Base-by-base conservation (phyloP, 257 asterid species). In the Solanum tacnaense region DNA sequence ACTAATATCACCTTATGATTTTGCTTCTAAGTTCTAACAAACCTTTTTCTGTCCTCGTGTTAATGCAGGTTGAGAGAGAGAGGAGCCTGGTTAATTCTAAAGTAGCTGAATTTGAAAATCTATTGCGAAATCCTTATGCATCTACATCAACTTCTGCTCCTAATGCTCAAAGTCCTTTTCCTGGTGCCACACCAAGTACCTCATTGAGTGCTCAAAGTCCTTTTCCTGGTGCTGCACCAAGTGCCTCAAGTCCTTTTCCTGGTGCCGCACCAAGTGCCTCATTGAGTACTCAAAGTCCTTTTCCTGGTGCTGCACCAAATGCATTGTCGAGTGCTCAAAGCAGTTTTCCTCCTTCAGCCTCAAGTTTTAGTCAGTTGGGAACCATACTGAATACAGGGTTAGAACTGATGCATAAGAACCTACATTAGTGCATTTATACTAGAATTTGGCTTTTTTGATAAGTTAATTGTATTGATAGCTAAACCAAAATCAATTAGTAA, bases 11-110 rank as follows among this genome's bases (percentile, higher is more conserved):
- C 25, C 65, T 86, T 75, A 23, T 44, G 56, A 31, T 74, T 12
- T 83, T 46, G 36, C 36, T 89, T 84, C 84, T 58, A 31, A 44
- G 67, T 79, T 79, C 70, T 83, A 62, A 60, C 89, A 87, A 58
- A 86, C 85, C 85, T 35, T 87, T 85, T 76, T 35, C 86, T 52
- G 56, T 91, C 86, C 88, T 86, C 83, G 56, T 89, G 36, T 83
- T 84, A 73, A 79, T 87, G 88, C 96, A 97, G 99, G 90, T 95
- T 88, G 98, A 97, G 32, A 92, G 95, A 88, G 99, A 96, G 92
- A 93, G 98, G 88, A 90, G 86, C 91, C 84, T 93, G 86, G 84
- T 95, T 31, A 93, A 90, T 87, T 91, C 99, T 88, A 96, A 94
- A 92, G 87, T 93, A 87, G 90, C 60, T 84, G 98, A 97, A 90